Base-by-base conservation (phyloP, 2,329 filamentous ascomycete species). In the Harringtonia lauricola region DNA sequence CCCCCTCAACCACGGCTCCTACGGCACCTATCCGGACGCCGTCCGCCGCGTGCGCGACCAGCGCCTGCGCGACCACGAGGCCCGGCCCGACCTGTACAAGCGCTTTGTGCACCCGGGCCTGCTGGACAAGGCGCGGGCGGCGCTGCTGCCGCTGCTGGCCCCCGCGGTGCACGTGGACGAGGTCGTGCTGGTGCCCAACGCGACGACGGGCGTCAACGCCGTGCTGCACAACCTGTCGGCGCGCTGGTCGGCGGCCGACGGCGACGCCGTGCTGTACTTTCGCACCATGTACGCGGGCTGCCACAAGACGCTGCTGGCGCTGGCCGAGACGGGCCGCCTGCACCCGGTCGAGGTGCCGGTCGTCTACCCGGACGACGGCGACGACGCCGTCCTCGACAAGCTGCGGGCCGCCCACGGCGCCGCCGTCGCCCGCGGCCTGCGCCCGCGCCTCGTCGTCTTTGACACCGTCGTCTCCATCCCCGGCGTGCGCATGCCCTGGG, bases 401-500 rank as follows among this genome's bases (percentile, higher is more conserved):
- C 82, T 86, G 56, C 62, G 65, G 37, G 56, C 64, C 0, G 68
- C 70, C 1, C 69, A 86, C 18, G 55, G 62, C 6, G 55, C 63
- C 10, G 64, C 76, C 24, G 64, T 67, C 36, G 51, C 50, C 1
- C 60, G 61, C 2, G 79, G 81, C 0, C 67, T 72, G 43, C 71
- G 58, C 5, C 72, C 80, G 2, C 75, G 70, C 36, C 54, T 84
- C 9, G 82, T 81, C 2, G 60, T 87, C 36, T 86, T 86, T 54
- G 84, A 89, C 55, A 79, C 77, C 0, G 70, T 89, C 17, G 72
- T 78, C 21, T 81, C 78, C 24, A 64, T 79, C 42, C 84, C 84
- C 0, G 84, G 83, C 1, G 68, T 84, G 0, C 65, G 79, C 2
- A 70, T 87, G 48, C 84, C 84, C 0, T 88, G 83, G 62, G 80